A percentile compares a stretch with the other conserved stretches of the same genome.
These are phyloP conservation scores for Metarhizium sp. DNA, from an alignment of 2,329 filamentous ascomycete genomes.

Conservation along the genomic window DNA sequence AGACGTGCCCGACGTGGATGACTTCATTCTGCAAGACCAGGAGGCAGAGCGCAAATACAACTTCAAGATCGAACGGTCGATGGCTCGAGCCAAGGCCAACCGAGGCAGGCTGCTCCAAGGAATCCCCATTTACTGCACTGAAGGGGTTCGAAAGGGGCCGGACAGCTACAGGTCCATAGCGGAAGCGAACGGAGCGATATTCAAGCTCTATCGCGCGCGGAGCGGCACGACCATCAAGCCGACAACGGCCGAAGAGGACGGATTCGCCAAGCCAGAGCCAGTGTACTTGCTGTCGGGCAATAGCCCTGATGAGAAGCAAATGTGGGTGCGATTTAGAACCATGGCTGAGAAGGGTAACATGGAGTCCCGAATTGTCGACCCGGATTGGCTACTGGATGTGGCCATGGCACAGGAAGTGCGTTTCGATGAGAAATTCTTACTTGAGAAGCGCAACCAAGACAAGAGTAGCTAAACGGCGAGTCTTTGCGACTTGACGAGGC, in stretches of 20 bases:
- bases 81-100: constrained; percentile 65
- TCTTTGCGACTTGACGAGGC: neutral
- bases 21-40: constrained; percentile 61
- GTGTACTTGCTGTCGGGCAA: constrained; percentile 75
- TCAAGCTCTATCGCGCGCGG: constrained; percentile 66
- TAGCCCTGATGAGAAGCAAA: constrained; percentile 54
- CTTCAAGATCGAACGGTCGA: constrained; percentile 58
- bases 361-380: constrained; percentile 68
- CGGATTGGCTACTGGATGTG: constrained; percentile 84
- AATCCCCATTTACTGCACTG: constrained; percentile 76
- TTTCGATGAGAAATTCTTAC: constrained; percentile 55
- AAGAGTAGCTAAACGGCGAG: constrained; percentile 6
- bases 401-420: constrained; percentile 78
- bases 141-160: constrained; percentile 67
- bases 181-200: constrained; percentile 78
- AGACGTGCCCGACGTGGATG: constrained; percentile 51
- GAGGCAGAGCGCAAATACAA: constrained; percentile 63
- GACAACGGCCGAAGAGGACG: constrained; percentile 55
- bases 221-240: constrained; percentile 58
- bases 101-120: constrained; percentile 65
- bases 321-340: constrained; percentile 74
- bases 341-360: constrained; percentile 73
- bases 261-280: constrained; percentile 53
- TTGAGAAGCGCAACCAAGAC: constrained; percentile 31
- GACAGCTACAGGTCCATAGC: constrained; percentile 83